phyloP scores from a whole-genome alignment of 2,329 filamentous ascomycete genomes.

The Lasiodiplodia hormozganensis region DNA sequence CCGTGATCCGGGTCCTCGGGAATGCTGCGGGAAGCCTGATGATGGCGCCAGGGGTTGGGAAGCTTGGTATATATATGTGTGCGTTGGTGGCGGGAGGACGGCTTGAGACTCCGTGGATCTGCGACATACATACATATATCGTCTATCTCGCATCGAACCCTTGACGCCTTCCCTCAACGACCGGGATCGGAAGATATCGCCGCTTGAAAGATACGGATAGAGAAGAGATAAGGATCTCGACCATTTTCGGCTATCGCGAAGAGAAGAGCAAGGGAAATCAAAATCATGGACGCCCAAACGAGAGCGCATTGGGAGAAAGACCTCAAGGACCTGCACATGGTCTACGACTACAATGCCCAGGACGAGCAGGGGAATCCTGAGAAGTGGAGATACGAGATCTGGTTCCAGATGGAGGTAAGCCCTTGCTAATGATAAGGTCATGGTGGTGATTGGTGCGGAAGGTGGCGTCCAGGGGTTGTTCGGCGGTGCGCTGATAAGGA shows the following conservation, averaged over 20 bases:
- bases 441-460: neutral
- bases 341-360: slow-evolving; percentile 64
- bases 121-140: neutral
- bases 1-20: neutral
- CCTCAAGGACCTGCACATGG: slow-evolving; percentile 60
- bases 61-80: neutral
- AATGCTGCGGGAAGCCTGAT: neutral
- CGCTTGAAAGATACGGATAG: neutral
- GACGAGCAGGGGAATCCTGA: slow-evolving; percentile 58
- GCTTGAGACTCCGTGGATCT: neutral
- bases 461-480: slow-evolving; percentile 32
- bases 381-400: slow-evolving; percentile 68
- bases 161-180: neutral
- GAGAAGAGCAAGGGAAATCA: neutral
- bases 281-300: slow-evolving; percentile 16
- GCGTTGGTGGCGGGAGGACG: neutral
- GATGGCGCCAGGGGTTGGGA: neutral
- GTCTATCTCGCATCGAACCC: neutral
- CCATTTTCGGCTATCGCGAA: neutral
- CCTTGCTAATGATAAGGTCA: neutral
- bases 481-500: slow-evolving; percentile 1
- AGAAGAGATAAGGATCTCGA: neutral
- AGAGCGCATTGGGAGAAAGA: slow-evolving; percentile 54
- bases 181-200: neutral
- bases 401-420: slow-evolving; percentile 60